A percentile compares a stretch with the other conserved stretches of the same genome.
Evolutionary conservation across 371 early-diverging fungal genomes (phyloP).

Genomic region (Rhizomucor miehei): DNA sequence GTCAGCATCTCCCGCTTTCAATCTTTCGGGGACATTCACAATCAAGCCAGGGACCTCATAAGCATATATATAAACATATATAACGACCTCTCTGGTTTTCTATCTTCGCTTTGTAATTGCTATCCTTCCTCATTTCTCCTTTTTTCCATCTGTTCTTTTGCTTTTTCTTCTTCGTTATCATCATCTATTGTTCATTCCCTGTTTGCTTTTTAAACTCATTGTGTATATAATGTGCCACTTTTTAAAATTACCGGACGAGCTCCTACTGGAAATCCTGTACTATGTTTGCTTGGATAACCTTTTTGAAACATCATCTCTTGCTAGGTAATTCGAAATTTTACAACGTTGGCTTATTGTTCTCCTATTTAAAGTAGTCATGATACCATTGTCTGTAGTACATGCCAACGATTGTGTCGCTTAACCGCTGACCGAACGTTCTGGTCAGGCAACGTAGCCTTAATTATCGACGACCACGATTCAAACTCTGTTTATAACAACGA

Average conservation of each 20-base stretch:
- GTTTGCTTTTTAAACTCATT: conserved; percentile 5
- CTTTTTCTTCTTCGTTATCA: conserved; percentile 3
- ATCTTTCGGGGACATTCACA: too few relatives aligned
- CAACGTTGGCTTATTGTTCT: not conserved
- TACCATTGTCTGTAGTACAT: conserved; percentile 11
- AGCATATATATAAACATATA: too few relatives aligned
- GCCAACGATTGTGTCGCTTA: conserved; percentile 8
- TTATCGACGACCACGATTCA: not conserved
- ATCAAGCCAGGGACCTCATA: too few relatives aligned
- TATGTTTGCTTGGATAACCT: conserved; percentile 23
- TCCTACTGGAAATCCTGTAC: conserved; percentile 22
- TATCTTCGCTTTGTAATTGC: too few relatives aligned
- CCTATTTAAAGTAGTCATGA: conserved; percentile 1
- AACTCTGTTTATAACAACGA: not conserved
- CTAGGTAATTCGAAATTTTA: conserved; percentile 21
- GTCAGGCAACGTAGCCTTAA: conserved; percentile 8
- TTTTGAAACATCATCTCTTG: conserved; percentile 20
- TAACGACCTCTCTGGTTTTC: too few relatives aligned
- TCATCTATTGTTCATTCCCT: conserved; percentile 2
- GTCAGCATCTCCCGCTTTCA: too few relatives aligned
- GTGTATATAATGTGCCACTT: conserved; percentile 7
- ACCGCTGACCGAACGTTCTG: conserved; percentile 12
- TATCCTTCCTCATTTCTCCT: not conserved
- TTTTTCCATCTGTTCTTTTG: conserved; percentile 6
- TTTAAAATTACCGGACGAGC: conserved; percentile 23